A percentile compares a stretch with the other conserved stretches of the same genome.
Evolutionary conservation across 768 basidiomycete species (phyloP).

Genomic region (Lentinula raphanica): DNA sequence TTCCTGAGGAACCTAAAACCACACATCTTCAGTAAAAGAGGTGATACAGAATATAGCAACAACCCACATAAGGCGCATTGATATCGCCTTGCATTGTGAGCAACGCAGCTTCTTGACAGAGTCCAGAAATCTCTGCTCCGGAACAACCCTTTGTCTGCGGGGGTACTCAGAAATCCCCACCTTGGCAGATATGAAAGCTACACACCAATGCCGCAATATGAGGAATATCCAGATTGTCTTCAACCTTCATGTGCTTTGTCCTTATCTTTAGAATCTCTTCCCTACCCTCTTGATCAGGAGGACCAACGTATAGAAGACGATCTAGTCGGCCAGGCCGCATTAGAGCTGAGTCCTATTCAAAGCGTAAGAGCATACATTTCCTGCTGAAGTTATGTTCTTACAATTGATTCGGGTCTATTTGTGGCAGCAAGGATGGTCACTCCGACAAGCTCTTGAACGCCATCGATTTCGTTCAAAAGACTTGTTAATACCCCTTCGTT

Average conservation of each 20-base stretch:
- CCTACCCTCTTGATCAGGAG: conserved; percentile 75
- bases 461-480: conserved; percentile 97
- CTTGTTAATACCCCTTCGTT: conserved; percentile 92
- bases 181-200: conserved; percentile 5
- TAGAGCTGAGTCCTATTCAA: conserved; percentile 78
- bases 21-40: background rate
- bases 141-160: conserved; percentile 89
- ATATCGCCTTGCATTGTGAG: conserved; percentile 88
- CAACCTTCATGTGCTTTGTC: conserved; percentile 75
- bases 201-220: conserved; percentile 68
- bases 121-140: conserved; percentile 85
- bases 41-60: background rate
- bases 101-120: conserved; percentile 96
- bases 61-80: conserved; percentile 64
- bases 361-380: background rate
- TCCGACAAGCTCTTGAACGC: conserved; percentile 88
- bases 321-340: conserved; percentile 95
- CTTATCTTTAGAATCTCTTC: conserved; percentile 83
- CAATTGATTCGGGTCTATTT: conserved; percentile 90
- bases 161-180: conserved; percentile 3
- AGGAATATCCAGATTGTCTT: conserved; percentile 57
- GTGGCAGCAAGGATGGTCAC: conserved; percentile 97
- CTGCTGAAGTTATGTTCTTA: conserved; percentile 33
- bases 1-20: conserved; percentile 59
- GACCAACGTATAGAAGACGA: conserved; percentile 90